Evolutionary conservation across 306 rosid species (phyloP).

Genomic region (Lathyrus sativus): DNA sequence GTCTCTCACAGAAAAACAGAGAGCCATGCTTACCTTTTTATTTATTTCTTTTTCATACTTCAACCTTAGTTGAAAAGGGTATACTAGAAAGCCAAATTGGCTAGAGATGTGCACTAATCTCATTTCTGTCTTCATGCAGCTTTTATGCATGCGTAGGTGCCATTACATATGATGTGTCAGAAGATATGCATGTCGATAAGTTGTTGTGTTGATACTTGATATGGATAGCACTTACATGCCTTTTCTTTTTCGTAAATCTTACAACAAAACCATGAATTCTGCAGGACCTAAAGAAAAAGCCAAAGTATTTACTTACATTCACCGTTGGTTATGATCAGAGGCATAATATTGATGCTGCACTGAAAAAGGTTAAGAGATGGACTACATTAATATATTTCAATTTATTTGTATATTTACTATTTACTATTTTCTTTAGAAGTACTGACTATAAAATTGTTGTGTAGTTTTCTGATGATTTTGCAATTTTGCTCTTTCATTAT

Average conservation of each 20-base stretch:
- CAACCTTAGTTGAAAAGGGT: slow-evolving; percentile 27
- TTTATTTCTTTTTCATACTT: slow-evolving; percentile 14
- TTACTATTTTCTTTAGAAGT: slow-evolving; percentile 36
- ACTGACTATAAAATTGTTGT: slow-evolving; percentile 44
- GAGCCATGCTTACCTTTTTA: slow-evolving; percentile 4
- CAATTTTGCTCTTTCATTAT: slow-evolving; percentile 96
- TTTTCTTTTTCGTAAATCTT: slow-evolving; percentile 23
- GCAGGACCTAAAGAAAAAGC: slow-evolving; percentile 85
- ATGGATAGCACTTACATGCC: slow-evolving; percentile 27
- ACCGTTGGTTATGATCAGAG: slow-evolving; percentile 91
- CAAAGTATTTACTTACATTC: slow-evolving; percentile 90
- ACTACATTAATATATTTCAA: slow-evolving; percentile 6
- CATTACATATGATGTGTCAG: slow-evolving; percentile 31
- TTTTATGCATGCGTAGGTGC: slow-evolving; percentile 35
- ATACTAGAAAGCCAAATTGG: slow-evolving; percentile 28
- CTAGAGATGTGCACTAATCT: slow-evolving; percentile 27
- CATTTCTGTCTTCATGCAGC: slow-evolving; percentile 25
- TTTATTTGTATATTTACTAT: slow-evolving; percentile 27
- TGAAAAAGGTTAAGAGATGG: slow-evolving; percentile 68
- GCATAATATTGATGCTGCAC: slow-evolving; percentile 70
- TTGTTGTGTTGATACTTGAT: slow-evolving; percentile 22
- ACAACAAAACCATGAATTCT: slow-evolving; percentile 42
- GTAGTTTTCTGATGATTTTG: slow-evolving; percentile 94
- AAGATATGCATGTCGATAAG: slow-evolving; percentile 29
- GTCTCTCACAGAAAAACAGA: neutral